Percentiles rank a stretch among this genome's conserved stretches.
phyloP scores from a whole-genome alignment of 164 flowering plant species.

The Euptelea pleiosperma region DNA sequence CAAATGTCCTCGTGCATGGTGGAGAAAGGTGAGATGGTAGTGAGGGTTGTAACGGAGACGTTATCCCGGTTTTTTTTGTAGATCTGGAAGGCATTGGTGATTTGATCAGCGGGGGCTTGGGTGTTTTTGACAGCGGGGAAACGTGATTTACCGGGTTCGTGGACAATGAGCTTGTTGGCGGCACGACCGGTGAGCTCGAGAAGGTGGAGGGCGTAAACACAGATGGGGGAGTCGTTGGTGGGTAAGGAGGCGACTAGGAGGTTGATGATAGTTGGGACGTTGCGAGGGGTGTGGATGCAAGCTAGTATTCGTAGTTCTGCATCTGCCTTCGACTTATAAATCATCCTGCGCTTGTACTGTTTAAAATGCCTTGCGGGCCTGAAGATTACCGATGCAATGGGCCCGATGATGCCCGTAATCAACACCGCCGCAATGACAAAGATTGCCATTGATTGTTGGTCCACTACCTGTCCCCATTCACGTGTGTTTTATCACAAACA shows the following conservation, averaged over 20 bases:
- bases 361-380: slow-evolving; percentile 14
- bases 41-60: slow-evolving; percentile 24
- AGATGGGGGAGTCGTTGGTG: slow-evolving; percentile 17
- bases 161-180: slow-evolving; percentile 36
- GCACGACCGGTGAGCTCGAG: slow-evolving; percentile 36
- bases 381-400: slow-evolving; percentile 18
- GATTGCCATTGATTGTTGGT: slow-evolving; percentile 20
- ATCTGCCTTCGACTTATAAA: slow-evolving; percentile 17
- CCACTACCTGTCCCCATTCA: slow-evolving; percentile 22
- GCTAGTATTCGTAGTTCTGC: slow-evolving; percentile 24
- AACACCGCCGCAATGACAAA: slow-evolving; percentile 22
- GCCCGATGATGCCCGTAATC: slow-evolving; percentile 22
- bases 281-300: slow-evolving; percentile 28
- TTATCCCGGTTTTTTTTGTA: slow-evolving; percentile 19
- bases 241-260: slow-evolving; percentile 29
- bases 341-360: slow-evolving; percentile 22
- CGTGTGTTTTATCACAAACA: too few species aligned
- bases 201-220: slow-evolving; percentile 24
- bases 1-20: slow-evolving; percentile 44
- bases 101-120: slow-evolving; percentile 30
- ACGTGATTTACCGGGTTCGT: too few species aligned
- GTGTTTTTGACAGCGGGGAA: too few species aligned
- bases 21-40: slow-evolving; percentile 29
- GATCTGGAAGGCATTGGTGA: slow-evolving; percentile 26
- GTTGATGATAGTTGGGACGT: slow-evolving; percentile 25